Evolutionary conservation across 2,329 filamentous ascomycete species (phyloP), one percentile per base, ranked within the genome.

Genomic region (Monosporascus sp.): DNA sequence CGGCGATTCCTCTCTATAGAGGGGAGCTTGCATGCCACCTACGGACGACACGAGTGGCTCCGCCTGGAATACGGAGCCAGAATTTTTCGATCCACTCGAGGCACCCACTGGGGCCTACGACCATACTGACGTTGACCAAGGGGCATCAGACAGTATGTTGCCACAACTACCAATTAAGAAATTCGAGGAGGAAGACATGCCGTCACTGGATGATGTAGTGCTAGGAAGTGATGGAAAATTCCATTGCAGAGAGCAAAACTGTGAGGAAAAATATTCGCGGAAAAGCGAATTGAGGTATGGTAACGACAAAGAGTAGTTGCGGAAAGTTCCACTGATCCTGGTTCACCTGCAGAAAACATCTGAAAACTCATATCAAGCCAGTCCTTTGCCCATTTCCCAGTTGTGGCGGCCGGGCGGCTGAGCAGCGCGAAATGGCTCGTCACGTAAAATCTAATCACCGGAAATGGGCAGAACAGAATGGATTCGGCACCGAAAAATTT

Each of bases 121-220:
- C 24, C 7, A 6, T 17, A n/a, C 22, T 24, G 14, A 9, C 24
- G 3, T 31, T 17, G 22, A 31, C 7, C 22, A 46, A n/a, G 20
- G 20, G 15, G 17, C 6, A 18, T 7, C 11, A 6, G 20, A 6
- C 43, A 9, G 6, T 0, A 27, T 46, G 43, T 1, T 4, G 3
- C 43, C 31, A 8, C 17, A 3, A 3, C 38, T 1, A 8, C 1
- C 38, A 1, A 3, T 1, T 1, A n/a, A 3, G 6, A n/a, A 1
- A 1, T 27, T 46, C 14, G 24, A 46, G 15, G 43, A 44, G 41
- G n/a, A 15, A 6, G 18, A 15, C 1, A 15, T 27, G n/a, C n/a
- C 43, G 3, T 18, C 43, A 11, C 14, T 44, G 11, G 41, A 44
- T 11, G 24, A 27, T 7, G 0, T 31, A 17, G 11, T 5, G 43